A percentile compares a stretch with the other conserved stretches of the same genome.
These are phyloP conservation scores for Cyclanthera cordifolia DNA, from an alignment of 306 rosid species.

Conservation along the genomic window DNA sequence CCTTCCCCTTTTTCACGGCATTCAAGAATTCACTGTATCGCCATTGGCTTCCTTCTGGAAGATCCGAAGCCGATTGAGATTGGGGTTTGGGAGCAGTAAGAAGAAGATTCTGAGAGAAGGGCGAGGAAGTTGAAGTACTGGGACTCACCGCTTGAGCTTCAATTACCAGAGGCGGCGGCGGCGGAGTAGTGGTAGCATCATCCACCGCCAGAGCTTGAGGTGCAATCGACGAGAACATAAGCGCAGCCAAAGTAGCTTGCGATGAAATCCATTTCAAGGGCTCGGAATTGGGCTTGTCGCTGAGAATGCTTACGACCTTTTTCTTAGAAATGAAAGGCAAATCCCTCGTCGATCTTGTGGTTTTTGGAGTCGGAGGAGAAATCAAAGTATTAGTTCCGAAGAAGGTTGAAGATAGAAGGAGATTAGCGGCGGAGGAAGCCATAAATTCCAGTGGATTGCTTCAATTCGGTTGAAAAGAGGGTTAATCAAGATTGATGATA, in stretches of 20 bases:
- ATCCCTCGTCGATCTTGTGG: slow-evolving; percentile 30
- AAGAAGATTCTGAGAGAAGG: slow-evolving; percentile 51
- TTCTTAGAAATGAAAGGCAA: slow-evolving; percentile 26
- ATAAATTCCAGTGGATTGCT: slow-evolving; percentile 18
- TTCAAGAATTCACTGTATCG: slow-evolving; percentile 86
- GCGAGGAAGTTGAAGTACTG: slow-evolving; percentile 28
- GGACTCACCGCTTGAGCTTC: slow-evolving; percentile 44
- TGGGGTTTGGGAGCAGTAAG: slow-evolving; percentile 74
- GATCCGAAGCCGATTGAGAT: slow-evolving; percentile 41
- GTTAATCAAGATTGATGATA: background rate
- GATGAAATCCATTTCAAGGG: slow-evolving; percentile 31
- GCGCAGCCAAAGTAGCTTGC: slow-evolving; percentile 57
- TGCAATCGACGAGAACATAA: slow-evolving; percentile 50
- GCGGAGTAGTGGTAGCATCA: slow-evolving; percentile 5
- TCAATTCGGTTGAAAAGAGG: background rate
- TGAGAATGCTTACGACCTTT: slow-evolving; percentile 16
- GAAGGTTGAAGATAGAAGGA: slow-evolving; percentile 51
- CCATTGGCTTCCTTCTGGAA: slow-evolving; percentile 86
- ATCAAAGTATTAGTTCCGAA: slow-evolving; percentile 32
- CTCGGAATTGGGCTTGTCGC: slow-evolving; percentile 18
- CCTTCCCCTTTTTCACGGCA: slow-evolving; percentile 88
- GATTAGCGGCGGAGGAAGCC: slow-evolving; percentile 48
- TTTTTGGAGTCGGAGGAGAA: slow-evolving; percentile 67
- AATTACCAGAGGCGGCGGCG: slow-evolving; percentile 32
- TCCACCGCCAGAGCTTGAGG: slow-evolving; percentile 62